A percentile compares a stretch with the other conserved stretches of the same genome.
Evolutionary conservation across 1,284 basidiomycete genomes (phyloP).

Genomic region (Microbotryum saponariae): DNA sequence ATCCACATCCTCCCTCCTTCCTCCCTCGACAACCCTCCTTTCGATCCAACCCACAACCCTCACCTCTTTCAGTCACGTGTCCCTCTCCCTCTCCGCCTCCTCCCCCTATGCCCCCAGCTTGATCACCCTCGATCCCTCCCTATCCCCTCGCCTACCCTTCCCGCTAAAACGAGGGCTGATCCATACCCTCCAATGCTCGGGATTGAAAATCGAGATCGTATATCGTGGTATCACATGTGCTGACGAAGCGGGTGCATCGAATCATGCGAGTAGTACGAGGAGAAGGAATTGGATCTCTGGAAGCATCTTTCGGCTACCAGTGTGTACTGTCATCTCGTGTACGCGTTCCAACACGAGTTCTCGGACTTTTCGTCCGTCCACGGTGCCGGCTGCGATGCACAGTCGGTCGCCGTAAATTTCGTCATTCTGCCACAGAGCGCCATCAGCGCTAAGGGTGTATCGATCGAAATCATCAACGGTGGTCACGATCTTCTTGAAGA

Average conservation of each 20-base stretch:
- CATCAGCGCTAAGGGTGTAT: too few species aligned
- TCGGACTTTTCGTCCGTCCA: too few species aligned
- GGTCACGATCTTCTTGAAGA: too few species aligned
- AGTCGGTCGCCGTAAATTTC: too few species aligned
- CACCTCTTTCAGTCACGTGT: slow-evolving; percentile 64
- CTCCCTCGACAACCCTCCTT: slow-evolving; percentile 45
- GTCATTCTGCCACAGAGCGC: too few species aligned
- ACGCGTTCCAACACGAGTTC: too few species aligned
- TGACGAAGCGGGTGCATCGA: slow-evolving; percentile 40
- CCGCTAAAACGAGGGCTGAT: slow-evolving; percentile 73
- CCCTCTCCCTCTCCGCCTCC: slow-evolving; percentile 69
- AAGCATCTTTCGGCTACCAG: too few species aligned
- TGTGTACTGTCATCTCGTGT: too few species aligned
- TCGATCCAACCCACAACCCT: slow-evolving; percentile 64
- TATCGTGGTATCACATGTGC: slow-evolving; percentile 64
- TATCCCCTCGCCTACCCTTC: slow-evolving; percentile 66
- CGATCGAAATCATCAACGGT: too few species aligned
- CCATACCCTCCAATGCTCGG: slow-evolving; percentile 69
- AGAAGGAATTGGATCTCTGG: slow-evolving; percentile 76
- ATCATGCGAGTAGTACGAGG: slow-evolving; percentile 33
- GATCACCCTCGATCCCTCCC: slow-evolving; percentile 67
- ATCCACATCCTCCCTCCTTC: slow-evolving; percentile 25
- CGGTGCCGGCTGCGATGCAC: too few species aligned
- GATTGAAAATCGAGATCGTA: slow-evolving; percentile 70
- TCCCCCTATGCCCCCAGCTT: slow-evolving; percentile 71